These are phyloP conservation scores for Calocybe cyanea DNA, from an alignment of 768 basidiomycete genomes.

Conservation along the genomic window DNA sequence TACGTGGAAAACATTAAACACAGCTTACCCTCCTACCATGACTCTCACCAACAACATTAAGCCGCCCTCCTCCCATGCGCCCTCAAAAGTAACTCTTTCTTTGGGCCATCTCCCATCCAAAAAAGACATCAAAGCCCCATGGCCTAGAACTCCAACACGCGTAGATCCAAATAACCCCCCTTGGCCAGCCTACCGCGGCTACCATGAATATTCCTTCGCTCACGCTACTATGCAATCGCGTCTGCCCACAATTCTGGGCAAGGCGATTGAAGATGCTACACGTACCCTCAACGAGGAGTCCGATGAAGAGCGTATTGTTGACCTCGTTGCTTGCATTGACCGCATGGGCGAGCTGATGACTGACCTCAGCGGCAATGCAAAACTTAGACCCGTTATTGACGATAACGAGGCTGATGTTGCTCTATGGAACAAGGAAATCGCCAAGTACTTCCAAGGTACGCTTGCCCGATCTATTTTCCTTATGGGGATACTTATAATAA, in stretches of 20 bases:
- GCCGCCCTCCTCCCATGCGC: constrained; percentile 30
- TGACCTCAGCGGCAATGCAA: constrained; percentile 79
- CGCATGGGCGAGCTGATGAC: constrained; percentile 89
- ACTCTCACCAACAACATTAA: not conserved
- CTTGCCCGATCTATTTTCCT: constrained; percentile 4
- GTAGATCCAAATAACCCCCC: constrained; percentile 85
- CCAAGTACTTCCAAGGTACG: constrained; percentile 86
- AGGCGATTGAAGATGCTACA: constrained; percentile 90
- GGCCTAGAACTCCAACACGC: constrained; percentile 72
- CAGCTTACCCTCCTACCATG: too few species aligned
- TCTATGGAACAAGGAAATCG: constrained; percentile 96
- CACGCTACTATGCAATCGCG: constrained; percentile 97
- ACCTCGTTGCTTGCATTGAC: constrained; percentile 82
- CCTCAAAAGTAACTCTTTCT: constrained; percentile 64
- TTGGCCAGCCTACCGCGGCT: constrained; percentile 78
- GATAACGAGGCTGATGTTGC: constrained; percentile 91
- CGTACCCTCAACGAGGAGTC: constrained; percentile 85
- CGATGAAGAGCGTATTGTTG: constrained; percentile 77
- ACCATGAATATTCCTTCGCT: constrained; percentile 79
- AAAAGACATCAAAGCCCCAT: constrained; percentile 66
- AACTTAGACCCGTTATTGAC: constrained; percentile 84
- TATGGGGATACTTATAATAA: not conserved
- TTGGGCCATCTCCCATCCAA: constrained; percentile 74
- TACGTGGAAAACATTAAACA: not conserved
- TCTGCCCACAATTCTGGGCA: constrained; percentile 91